Conservation (phyloP, 2,329 filamentous ascomycete genomes). For the Nothophoma quercina region DNA sequence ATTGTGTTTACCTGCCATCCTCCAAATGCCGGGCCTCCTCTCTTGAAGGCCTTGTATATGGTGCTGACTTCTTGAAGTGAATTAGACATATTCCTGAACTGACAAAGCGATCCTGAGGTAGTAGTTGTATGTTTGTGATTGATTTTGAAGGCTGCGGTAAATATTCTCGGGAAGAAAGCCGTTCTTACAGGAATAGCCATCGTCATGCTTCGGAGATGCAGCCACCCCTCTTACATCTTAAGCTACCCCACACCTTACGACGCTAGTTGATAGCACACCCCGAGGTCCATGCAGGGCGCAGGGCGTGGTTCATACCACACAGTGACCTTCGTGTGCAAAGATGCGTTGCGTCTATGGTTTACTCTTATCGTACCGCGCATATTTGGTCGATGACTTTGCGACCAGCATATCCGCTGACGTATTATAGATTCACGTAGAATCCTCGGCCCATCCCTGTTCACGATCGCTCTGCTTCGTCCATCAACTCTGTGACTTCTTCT, state of each 20-base stretch:
- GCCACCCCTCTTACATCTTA: conserved; percentile 8
- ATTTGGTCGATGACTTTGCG: neutral
- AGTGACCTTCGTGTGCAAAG: neutral
- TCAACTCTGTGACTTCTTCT: conserved; percentile 70
- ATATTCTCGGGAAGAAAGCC: neutral
- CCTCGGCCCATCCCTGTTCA: neutral
- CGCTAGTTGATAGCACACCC: conserved; percentile 22
- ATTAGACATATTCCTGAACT: conserved; percentile 41
- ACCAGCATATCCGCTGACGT: neutral
- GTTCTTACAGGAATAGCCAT: conserved; percentile 17
- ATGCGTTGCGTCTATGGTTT: too few species aligned
- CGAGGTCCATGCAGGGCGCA: conserved; percentile 12
- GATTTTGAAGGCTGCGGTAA: neutral
- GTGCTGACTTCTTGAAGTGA: conserved; percentile 63
- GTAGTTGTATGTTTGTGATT: neutral
- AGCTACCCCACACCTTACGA: conserved; percentile 27
- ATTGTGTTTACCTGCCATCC: conserved; percentile 61
- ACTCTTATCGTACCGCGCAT: too few species aligned
- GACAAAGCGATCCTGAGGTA: neutral
- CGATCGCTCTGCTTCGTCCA: conserved; percentile 62
- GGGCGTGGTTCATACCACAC: neutral
- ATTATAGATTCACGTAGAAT: neutral
- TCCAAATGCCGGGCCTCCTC: conserved; percentile 60
- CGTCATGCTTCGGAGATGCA: conserved; percentile 21
- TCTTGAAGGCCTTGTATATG: conserved; percentile 60